Base-by-base conservation (phyloP, 1,284 basidiomycete species). In the Xerocomus nothofagi region DNA sequence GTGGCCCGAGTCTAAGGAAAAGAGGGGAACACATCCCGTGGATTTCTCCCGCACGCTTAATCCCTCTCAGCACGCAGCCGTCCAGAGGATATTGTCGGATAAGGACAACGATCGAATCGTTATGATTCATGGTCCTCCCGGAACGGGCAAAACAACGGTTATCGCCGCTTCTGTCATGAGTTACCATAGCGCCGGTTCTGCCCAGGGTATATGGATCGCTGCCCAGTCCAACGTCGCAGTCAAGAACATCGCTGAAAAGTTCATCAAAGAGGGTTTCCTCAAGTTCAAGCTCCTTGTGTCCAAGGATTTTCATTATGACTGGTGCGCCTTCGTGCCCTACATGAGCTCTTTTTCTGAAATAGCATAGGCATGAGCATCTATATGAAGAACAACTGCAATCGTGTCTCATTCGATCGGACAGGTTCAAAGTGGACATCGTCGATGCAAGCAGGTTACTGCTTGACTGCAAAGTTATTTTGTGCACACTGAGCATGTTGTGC, bases 301-400 rank as follows among this genome's bases (percentile, higher is more conserved):
- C 0, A 62, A 58, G 21, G 75, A 77, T 26, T 77, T 75, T 40
- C 66, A 69, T 48, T 56, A 39, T 67, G 80, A 77, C 51, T 89
- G 87, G 87, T 88, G 57, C 51, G 75, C 63, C 15, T 21, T 39
- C 51, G 12, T 8, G 26, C 20, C 49, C 20, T 26, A 44, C 24
- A 18, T 26, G 15, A 37, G 8, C 15, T n/a, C 54, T 4, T 7
- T 32, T 50, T 39, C 43, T 58, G 41, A 52, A 44, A 21, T 32
- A 43, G 39, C 29, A 40, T 44, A 90, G 88, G 86, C 85, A 90
- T 69, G 86, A 87, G 51, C 83, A 89, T 60, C 68, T 88, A 0
- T 90, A 90, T 60, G 47, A 64, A 8, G 53, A 68, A 14, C 60
- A 68, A 14, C 60, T 83, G 20, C 49, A 62, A 26, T 39, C 54